phyloP scores from a whole-genome alignment of 2,329 filamentous ascomycete species.

The Drechslerella dactyloides region DNA sequence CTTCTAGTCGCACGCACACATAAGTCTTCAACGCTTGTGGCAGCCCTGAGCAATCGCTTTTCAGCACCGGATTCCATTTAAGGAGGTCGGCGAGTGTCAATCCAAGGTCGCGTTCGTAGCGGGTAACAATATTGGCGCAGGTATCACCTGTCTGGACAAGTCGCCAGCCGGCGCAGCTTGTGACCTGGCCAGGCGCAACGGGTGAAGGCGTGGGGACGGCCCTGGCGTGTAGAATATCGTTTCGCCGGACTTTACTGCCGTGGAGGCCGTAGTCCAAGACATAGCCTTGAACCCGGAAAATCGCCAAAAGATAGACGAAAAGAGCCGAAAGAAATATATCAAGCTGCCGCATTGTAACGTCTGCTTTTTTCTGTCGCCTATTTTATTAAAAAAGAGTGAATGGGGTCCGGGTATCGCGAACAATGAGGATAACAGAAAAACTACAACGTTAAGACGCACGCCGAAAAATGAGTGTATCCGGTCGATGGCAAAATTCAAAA shows the following conservation, averaged over 20 bases:
- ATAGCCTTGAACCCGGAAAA: constrained; percentile 19
- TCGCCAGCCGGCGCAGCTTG: constrained; percentile 18
- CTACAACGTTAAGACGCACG: constrained; percentile 1
- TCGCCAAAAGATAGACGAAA: constrained; percentile 26
- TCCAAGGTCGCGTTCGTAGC: constrained; percentile 1
- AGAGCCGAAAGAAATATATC: constrained; percentile 39
- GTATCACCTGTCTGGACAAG: constrained; percentile 1
- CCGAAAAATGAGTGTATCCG: constrained; percentile 31
- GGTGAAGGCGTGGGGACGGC: constrained; percentile 8
- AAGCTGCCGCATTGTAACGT: constrained; percentile 26
- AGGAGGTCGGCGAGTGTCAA: constrained; percentile 14
- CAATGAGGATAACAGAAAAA: constrained; percentile 10
- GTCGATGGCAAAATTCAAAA: constrained; percentile 7
- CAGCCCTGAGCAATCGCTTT: constrained; percentile 10
- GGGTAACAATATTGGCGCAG: constrained; percentile 10
- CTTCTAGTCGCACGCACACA: constrained; percentile 14
- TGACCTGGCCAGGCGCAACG: constrained; percentile 8
- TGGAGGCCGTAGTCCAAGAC: constrained; percentile 17
- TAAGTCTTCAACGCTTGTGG: not conserved
- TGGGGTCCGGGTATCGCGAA: not conserved
- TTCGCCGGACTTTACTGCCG: constrained; percentile 3
- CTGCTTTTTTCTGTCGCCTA: constrained; percentile 6
- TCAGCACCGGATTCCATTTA: constrained; percentile 15
- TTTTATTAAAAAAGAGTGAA: constrained; percentile 26
- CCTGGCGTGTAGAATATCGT: not conserved